phyloP scores from a whole-genome alignment of 352 stramenopile species.

The Halophytophthora polymorphica region DNA sequence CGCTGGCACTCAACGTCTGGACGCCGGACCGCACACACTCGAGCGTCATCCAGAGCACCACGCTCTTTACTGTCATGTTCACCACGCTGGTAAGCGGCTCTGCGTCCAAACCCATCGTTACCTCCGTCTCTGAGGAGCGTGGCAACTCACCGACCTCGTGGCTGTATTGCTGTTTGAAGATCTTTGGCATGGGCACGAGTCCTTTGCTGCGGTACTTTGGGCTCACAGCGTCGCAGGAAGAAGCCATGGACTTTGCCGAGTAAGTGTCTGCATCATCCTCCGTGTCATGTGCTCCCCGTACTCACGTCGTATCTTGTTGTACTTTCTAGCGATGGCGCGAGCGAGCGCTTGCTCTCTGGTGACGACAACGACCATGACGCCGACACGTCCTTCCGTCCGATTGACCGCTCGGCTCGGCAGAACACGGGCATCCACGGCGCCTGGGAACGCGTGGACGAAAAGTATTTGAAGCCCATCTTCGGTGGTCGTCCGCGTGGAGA shows the following conservation, averaged over 20 bases:
- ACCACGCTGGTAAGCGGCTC: constrained; percentile 57
- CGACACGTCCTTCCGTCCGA: constrained; percentile 42
- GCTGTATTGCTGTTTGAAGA: constrained; percentile 18
- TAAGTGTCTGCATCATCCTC: constrained; percentile 21
- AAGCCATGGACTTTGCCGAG: constrained; percentile 44
- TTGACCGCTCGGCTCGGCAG: constrained; percentile 24
- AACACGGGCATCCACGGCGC: constrained; percentile 53
- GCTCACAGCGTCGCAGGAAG: constrained; percentile 39
- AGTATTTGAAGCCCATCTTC: constrained; percentile 74
- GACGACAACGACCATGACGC: constrained; percentile 50
- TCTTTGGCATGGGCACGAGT: constrained; percentile 76
- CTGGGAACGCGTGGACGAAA: constrained; percentile 66
- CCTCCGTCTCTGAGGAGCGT: neutral
- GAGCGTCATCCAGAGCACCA: constrained; percentile 74
- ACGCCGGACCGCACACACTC: constrained; percentile 50
- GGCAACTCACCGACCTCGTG: neutral
- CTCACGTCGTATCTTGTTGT: constrained; percentile 5
- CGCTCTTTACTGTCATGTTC: constrained; percentile 80
- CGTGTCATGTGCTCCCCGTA: neutral
- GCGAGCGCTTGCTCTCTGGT: constrained; percentile 52
- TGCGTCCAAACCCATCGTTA: too few relatives aligned
- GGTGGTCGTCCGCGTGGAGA: constrained; percentile 38
- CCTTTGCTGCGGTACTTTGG: constrained; percentile 57
- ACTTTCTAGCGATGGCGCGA: constrained; percentile 31
- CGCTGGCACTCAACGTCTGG: constrained; percentile 73